Conservation (phyloP, 805 yeast species). For the Metschnikowia sp. region DNA sequence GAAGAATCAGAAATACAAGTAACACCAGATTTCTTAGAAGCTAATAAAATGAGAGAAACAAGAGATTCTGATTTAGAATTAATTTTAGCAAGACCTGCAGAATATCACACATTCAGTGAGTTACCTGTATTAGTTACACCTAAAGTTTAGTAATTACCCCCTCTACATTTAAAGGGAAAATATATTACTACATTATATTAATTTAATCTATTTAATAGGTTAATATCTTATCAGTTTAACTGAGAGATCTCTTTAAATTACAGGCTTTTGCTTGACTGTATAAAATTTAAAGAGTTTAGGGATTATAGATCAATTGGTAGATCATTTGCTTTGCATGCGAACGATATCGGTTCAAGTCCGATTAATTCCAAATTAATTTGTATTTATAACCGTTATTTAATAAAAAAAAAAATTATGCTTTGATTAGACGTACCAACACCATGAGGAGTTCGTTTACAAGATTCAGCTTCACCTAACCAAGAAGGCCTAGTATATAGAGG, state of each 20-base stretch:
- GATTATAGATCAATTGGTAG: slow-evolving; percentile 5
- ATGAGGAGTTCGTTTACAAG: no score
- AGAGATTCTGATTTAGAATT: slow-evolving; percentile 13
- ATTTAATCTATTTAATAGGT: not conserved
- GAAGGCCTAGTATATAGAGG: no score
- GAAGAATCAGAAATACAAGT: slow-evolving; percentile 1
- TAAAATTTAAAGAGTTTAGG: not conserved
- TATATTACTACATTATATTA: slow-evolving; percentile 1
- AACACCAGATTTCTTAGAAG: slow-evolving; percentile 7
- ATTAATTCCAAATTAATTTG: slow-evolving; percentile 4
- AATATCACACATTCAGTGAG: slow-evolving; percentile 9
- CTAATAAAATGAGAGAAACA: slow-evolving; percentile 8
- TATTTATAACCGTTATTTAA: slow-evolving; percentile 2
- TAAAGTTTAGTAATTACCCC: not conserved
- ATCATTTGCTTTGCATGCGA: slow-evolving; percentile 7
- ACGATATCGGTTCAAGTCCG: slow-evolving; percentile 6
- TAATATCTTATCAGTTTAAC: no score
- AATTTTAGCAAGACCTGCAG: slow-evolving; percentile 11
- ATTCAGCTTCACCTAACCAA: no score
- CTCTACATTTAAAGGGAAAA: not conserved
- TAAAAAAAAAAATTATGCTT: slow-evolving; percentile 1
- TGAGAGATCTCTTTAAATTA: not conserved
- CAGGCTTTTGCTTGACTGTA: no score
- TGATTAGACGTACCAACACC: slow-evolving; percentile 1
- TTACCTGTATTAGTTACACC: slow-evolving; percentile 8